A percentile compares a stretch with the other conserved stretches of the same genome.
Evolutionary conservation across 495 filamentous ascomycete genomes (phyloP).

Genomic region (Venustampulla echinocandica): DNA sequence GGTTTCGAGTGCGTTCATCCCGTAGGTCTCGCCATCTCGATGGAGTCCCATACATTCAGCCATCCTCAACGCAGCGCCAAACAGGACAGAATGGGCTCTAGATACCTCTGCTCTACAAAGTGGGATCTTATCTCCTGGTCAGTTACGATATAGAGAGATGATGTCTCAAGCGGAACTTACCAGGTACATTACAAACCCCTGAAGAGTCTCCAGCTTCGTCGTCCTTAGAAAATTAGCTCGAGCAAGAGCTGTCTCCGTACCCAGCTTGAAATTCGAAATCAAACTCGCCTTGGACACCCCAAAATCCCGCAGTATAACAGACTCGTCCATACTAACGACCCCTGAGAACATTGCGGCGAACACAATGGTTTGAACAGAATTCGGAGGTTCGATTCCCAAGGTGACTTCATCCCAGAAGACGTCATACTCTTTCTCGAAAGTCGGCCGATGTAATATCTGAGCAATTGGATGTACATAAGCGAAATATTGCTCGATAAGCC

Average conservation of each 20-base stretch:
- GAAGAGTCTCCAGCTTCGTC: constrained; percentile 60
- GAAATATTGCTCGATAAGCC: constrained; percentile 57
- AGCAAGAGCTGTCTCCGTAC: constrained; percentile 53
- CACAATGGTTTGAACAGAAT: constrained; percentile 57
- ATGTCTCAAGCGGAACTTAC: constrained; percentile 30
- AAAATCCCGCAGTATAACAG: constrained; percentile 37
- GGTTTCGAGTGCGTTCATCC: constrained; percentile 55
- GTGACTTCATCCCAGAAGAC: constrained; percentile 53
- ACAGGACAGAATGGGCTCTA: constrained; percentile 59
- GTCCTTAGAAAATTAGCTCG: constrained; percentile 62
- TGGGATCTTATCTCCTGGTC: constrained; percentile 46
- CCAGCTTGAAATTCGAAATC: constrained; percentile 51
- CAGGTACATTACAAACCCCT: constrained; percentile 68
- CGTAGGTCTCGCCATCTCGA: constrained; percentile 56
- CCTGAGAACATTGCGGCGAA: constrained; percentile 61
- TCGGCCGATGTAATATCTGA: constrained; percentile 52
- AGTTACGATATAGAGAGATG: background rate
- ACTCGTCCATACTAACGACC: constrained; percentile 50
- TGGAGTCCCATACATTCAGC: constrained; percentile 74
- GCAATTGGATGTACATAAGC: constrained; percentile 56
- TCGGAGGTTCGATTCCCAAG: constrained; percentile 44
- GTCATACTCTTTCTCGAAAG: constrained; percentile 53
- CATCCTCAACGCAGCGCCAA: constrained; percentile 60
- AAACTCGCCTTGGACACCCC: constrained; percentile 41
- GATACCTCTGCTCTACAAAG: constrained; percentile 62